Conservation (phyloP, 2,329 filamentous ascomycete genomes). For the Fusarium floridanum region DNA sequence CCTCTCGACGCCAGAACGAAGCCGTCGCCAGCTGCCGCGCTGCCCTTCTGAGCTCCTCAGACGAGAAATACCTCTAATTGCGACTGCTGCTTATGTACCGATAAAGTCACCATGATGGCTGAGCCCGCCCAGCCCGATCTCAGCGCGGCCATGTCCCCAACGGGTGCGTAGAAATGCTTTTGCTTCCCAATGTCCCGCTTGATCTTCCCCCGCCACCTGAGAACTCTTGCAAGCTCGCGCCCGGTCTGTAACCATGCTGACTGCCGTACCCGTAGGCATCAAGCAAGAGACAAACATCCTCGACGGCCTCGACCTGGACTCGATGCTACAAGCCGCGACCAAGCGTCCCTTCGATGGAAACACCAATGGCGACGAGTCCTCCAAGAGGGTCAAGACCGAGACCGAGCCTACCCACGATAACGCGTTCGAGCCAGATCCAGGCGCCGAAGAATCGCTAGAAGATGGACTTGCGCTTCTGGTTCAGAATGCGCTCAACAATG, state of each 20-base stretch:
- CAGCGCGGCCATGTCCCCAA: conserved; percentile 51
- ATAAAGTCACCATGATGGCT: conserved; percentile 55
- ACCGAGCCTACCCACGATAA: conserved; percentile 36
- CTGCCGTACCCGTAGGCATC: conserved; percentile 48
- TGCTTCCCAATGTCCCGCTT: conserved; percentile 15
- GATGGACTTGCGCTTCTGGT: conserved; percentile 55
- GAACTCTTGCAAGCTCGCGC: conserved; percentile 15
- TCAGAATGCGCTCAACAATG: conserved; percentile 57
- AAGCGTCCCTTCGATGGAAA: conserved; percentile 55
- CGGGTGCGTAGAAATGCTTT: conserved; percentile 49
- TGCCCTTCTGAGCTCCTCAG: conserved; percentile 36
- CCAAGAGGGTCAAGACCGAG: conserved; percentile 54
- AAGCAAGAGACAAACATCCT: conserved; percentile 55
- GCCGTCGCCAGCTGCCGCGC: conserved; percentile 35
- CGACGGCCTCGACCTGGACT: conserved; percentile 52
- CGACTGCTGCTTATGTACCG: conserved; percentile 40
- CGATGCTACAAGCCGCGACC: conserved; percentile 52
- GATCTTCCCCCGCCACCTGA: conserved; percentile 24
- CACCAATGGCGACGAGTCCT: conserved; percentile 45
- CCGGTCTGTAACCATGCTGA: conserved; percentile 41
- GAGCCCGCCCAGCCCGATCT: conserved; percentile 55
- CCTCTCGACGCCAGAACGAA: conserved; percentile 29
- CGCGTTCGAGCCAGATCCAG: conserved; percentile 37
- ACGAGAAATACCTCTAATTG: conserved; percentile 38
- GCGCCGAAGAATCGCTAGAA: conserved; percentile 49